phyloP scores from a whole-genome alignment of 139 green algal genomes.

The Bryopsis sp. region DNA sequence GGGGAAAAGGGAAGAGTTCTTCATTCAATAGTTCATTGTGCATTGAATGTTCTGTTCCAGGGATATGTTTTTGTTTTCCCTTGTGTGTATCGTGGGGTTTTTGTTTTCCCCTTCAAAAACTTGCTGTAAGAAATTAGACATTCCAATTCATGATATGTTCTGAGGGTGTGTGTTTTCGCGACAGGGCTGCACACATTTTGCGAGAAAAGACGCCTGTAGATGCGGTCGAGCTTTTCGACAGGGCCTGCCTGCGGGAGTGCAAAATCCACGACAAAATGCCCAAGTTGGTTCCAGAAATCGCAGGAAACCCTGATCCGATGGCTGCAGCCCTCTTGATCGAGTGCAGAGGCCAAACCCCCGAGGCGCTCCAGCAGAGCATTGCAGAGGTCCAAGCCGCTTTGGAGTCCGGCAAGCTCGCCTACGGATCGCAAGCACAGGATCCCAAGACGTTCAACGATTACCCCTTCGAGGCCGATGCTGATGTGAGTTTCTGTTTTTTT shows the following conservation, averaged over 20 bases:
- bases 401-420: constrained; percentile 25
- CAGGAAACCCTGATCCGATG: constrained; percentile 59
- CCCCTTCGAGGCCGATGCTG: constrained; percentile 71
- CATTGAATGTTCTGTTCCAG: no score
- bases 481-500: no score
- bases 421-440: constrained; percentile 51
- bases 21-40: no score
- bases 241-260: constrained; percentile 62
- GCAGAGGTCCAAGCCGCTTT: constrained; percentile 47
- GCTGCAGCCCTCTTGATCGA: constrained; percentile 87
- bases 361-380: constrained; percentile 55
- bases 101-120: no score
- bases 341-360: constrained; percentile 64
- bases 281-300: constrained; percentile 72
- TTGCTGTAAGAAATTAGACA: no score
- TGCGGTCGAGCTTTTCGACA: constrained; percentile 95
- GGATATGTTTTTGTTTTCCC: no score
- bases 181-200: constrained; percentile 64
- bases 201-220: constrained; percentile 81
- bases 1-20: no score
- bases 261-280: constrained; percentile 69
- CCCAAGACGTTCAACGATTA: constrained; percentile 56
- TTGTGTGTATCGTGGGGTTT: no score
- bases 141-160: no score
- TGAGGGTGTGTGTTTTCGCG: neutral